Evolutionary conservation across 2,329 filamentous ascomycete genomes (phyloP), one percentile per base, ranked within the genome.

Genomic region (Elsinoe arachidis): DNA sequence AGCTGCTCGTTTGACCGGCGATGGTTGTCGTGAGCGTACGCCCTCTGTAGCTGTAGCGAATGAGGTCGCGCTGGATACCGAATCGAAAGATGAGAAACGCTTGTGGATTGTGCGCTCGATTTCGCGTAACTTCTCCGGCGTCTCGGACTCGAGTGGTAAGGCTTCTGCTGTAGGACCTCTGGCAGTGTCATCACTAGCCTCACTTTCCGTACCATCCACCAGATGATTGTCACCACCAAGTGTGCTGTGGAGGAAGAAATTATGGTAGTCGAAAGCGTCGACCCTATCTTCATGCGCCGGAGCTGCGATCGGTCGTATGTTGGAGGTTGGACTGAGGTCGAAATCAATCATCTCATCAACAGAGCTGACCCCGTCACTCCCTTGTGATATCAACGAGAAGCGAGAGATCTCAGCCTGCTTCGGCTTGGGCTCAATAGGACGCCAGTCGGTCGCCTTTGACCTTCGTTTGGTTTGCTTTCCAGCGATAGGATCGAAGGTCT

Each of bases 241-340:
- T 10, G 90, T 90, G 63, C 89, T 95, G 70, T 96, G 90, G 12
- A 96, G 78, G 70, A 96, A 96, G 73, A 96, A 96, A 68, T 95
- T 86, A 70, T 96, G 88, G 61, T 97, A 97, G 69, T 97, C 92
- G 66, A 97, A 97, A 1, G 91, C 91, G 70, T 97, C 92, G 63
- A 91, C 85, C 17, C 92, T 87, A 69, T 96, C 90, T 73, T 97
- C 92, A 66, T 97, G 92, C 0, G 90, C 54, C 12, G 54, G 26
- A 2, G 19, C 17, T 15, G 17, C 15, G 7, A 21, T 52, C 2
- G 35, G 89, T 56, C 68, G 17, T 5, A 15, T 14, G 23, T 43
- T 41, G 12, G 33, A 21, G 37, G 37, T 23, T n/a, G 38, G 53
- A 19, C 21, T 34, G n/a, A 30, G 10, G 14, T 71, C 5, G 67